Evolutionary conservation across 2,329 filamentous ascomycete genomes (phyloP).

Genomic region (Aspergillus sp.): DNA sequence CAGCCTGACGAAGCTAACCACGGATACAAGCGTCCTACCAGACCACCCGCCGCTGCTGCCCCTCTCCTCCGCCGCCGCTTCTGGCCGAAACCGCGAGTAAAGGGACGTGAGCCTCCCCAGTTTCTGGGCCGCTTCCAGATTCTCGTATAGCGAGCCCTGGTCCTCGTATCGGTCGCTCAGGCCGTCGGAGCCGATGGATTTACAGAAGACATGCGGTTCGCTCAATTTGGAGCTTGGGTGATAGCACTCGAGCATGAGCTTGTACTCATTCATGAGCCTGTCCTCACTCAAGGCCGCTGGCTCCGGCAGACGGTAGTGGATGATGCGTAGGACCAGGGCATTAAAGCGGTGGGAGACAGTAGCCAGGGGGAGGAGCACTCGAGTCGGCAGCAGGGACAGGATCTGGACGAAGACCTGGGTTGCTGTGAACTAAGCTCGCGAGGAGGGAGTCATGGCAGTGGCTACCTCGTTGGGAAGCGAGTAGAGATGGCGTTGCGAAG

Average conservation of each 20-base stretch:
- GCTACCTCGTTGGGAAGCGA: conserved; percentile 29
- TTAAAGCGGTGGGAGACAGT: conserved; percentile 55
- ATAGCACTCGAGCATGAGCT: conserved; percentile 69
- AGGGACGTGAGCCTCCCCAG: conserved; percentile 46
- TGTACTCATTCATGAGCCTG: conserved; percentile 56
- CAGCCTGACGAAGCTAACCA: conserved; percentile 4
- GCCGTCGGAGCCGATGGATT: conserved; percentile 55
- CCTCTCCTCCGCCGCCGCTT: conserved; percentile 43
- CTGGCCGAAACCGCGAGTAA: conserved; percentile 63
- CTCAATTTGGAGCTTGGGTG: conserved; percentile 60
- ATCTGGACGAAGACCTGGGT: conserved; percentile 44
- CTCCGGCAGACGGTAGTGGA: conserved; percentile 54
- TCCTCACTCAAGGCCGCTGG: conserved; percentile 52
- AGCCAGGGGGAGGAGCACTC: conserved; percentile 48
- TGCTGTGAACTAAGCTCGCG: no score
- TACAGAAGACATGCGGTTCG: conserved; percentile 60
- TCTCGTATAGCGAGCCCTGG: conserved; percentile 29
- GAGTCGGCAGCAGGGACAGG: conserved; percentile 41
- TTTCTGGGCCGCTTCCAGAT: conserved; percentile 16
- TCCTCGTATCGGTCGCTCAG: conserved; percentile 39
- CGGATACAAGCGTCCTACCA: conserved; percentile 1
- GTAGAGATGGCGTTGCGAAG: conserved; percentile 11
- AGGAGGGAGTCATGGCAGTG: no score
- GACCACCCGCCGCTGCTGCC: conserved; percentile 2
- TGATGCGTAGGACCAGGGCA: conserved; percentile 51